Evolutionary conservation across 2,329 filamentous ascomycete species (phyloP).

Genomic region (Scedosporium apiospermum): DNA sequence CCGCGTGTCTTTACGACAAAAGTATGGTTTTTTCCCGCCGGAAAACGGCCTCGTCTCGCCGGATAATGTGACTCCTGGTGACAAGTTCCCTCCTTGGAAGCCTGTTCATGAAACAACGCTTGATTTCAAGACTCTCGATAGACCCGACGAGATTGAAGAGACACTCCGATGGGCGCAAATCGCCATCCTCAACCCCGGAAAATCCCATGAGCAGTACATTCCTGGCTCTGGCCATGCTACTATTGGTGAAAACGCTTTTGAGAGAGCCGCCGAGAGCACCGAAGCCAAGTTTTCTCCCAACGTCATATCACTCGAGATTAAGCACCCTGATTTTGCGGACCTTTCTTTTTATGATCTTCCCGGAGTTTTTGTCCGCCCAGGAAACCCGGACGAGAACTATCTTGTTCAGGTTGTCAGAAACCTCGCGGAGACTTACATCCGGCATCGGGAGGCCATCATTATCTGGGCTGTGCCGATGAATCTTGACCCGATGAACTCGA

Average conservation of each 20-base stretch:
- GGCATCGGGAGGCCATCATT: conserved; percentile 60
- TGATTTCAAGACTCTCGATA: conserved; percentile 54
- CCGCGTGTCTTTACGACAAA: conserved; percentile 52
- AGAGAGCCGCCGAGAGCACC: conserved; percentile 29
- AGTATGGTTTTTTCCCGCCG: conserved; percentile 48
- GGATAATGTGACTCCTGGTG: conserved; percentile 35
- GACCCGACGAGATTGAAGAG: conserved; percentile 54
- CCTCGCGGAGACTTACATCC: conserved; percentile 61
- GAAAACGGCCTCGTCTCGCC: conserved; percentile 28
- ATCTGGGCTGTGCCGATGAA: conserved; percentile 72
- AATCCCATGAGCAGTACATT: conserved; percentile 41
- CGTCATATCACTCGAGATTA: conserved; percentile 66
- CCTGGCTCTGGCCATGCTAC: conserved; percentile 31
- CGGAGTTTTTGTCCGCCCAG: conserved; percentile 65
- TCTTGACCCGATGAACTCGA: conserved; percentile 66
- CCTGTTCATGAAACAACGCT: conserved; percentile 33
- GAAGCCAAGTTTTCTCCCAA: conserved; percentile 73
- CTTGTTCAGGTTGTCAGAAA: conserved; percentile 64
- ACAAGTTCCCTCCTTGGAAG: conserved; percentile 59
- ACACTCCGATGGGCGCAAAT: conserved; percentile 67
- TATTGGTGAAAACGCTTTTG: conserved; percentile 4
- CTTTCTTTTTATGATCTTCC: conserved; percentile 81
- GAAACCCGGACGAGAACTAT: conserved; percentile 54
- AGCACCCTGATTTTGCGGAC: conserved; percentile 59
- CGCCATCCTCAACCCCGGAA: conserved; percentile 61